phyloP scores from a whole-genome alignment of 2,329 filamentous ascomycete species.

The Thielaviopsis punctulata region DNA sequence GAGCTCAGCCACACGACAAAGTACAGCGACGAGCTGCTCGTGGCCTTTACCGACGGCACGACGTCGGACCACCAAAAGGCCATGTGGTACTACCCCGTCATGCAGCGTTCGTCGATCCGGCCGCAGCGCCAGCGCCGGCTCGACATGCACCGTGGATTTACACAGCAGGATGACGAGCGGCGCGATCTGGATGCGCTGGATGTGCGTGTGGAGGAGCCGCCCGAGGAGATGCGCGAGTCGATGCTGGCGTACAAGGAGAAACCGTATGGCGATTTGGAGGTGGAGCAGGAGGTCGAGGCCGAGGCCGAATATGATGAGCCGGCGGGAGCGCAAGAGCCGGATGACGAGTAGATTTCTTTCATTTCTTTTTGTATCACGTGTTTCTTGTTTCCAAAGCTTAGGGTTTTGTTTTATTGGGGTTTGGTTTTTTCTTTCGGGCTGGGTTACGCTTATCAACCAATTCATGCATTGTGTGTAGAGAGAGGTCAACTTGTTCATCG shows the following conservation, averaged over 20 bases:
- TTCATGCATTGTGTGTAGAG: too few species aligned
- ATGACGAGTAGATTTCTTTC: conserved; percentile 19
- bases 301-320: conserved; percentile 14
- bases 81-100: conserved; percentile 51
- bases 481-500: too few species aligned
- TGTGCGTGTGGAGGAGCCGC: conserved; percentile 36
- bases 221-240: conserved; percentile 32
- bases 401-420: too few species aligned
- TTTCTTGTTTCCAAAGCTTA: neutral
- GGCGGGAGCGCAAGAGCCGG: neutral
- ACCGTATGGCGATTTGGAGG: conserved; percentile 31
- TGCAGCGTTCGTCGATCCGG: conserved; percentile 44
- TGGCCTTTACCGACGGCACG: conserved; percentile 39
- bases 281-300: conserved; percentile 18
- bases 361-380: too few species aligned
- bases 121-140: conserved; percentile 49
- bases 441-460: too few species aligned
- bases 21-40: conserved; percentile 45
- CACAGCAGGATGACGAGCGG: conserved; percentile 30
- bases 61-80: conserved; percentile 35
- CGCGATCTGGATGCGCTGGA: conserved; percentile 36
- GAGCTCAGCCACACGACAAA: conserved; percentile 40
- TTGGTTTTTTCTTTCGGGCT: too few species aligned
- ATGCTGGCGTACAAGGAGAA: conserved; percentile 35
- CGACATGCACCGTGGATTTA: conserved; percentile 31